phyloP scores from a whole-genome alignment of 2,329 filamentous ascomycete genomes.

The Colletotrichum sp. region DNA sequence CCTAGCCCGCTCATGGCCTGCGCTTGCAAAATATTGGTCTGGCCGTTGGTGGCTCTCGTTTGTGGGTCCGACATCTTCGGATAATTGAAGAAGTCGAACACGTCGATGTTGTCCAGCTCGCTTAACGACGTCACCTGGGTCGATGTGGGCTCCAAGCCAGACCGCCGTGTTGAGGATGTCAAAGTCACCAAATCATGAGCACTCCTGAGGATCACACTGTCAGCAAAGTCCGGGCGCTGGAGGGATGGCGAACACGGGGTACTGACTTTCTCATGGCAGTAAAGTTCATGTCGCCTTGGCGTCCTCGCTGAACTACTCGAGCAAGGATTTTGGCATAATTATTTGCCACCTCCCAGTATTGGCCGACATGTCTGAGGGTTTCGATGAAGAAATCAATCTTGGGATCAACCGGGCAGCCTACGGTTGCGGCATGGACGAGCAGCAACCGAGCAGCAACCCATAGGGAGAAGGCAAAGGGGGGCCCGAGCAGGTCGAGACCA shows the following conservation, averaged over 20 bases:
- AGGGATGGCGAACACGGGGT: neutral
- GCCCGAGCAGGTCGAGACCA: conserved; percentile 45
- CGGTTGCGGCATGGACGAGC: conserved; percentile 44
- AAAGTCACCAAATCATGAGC: conserved; percentile 43
- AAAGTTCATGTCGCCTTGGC: conserved; percentile 40
- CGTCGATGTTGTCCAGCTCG: conserved; percentile 48
- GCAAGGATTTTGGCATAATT: conserved; percentile 46
- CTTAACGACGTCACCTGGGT: conserved; percentile 41
- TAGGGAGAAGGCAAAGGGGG: conserved; percentile 48
- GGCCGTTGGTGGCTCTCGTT: conserved; percentile 19
- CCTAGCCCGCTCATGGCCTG: conserved; percentile 26
- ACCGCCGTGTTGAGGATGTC: conserved; percentile 38
- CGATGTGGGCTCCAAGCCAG: conserved; percentile 41
- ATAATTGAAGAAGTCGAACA: conserved; percentile 52
- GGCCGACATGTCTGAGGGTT: conserved; percentile 43
- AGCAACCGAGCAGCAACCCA: conserved; percentile 47
- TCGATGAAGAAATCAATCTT: conserved; percentile 49
- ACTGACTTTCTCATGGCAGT: conserved; percentile 44
- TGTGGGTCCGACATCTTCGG: conserved; percentile 33
- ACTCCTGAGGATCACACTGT: conserved; percentile 29
- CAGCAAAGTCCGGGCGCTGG: neutral
- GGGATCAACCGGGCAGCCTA: conserved; percentile 38
- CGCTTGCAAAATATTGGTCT: conserved; percentile 27
- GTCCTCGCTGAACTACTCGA: conserved; percentile 39
- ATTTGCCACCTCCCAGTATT: conserved; percentile 48